Evolutionary conservation across 2,329 filamentous ascomycete genomes (phyloP).

Genomic region (Sarocladiaceae sp.): DNA sequence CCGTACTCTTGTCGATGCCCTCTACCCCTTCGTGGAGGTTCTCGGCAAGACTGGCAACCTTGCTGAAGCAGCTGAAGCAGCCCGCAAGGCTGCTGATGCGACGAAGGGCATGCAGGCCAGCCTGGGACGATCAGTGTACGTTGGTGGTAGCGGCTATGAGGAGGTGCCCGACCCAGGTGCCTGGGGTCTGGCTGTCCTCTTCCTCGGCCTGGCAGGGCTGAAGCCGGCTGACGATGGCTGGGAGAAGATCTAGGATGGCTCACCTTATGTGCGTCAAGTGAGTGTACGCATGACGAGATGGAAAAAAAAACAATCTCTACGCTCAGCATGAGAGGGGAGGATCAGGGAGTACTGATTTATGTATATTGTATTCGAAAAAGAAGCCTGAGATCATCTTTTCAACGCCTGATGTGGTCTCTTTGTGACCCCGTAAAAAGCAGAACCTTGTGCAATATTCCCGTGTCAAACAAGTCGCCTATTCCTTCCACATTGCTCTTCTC

Average conservation of each 20-base stretch:
- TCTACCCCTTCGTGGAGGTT: conserved; percentile 78
- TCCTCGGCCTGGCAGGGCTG: conserved; percentile 63
- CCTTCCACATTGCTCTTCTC: background rate
- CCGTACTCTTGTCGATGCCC: conserved; percentile 81
- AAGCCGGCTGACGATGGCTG: conserved; percentile 34
- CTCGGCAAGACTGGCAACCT: conserved; percentile 61
- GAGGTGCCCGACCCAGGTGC: conserved; percentile 60
- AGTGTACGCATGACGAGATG: background rate
- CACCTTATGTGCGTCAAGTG: too few species aligned
- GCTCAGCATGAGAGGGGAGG: background rate
- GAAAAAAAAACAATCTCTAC: background rate
- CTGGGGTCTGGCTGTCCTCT: conserved; percentile 69
- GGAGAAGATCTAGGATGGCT: conserved; percentile 26
- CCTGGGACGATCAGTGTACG: conserved; percentile 53
- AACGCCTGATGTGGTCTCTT: conserved; percentile 4
- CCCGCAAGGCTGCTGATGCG: conserved; percentile 67
- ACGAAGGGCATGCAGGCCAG: conserved; percentile 92
- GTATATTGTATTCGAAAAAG: conserved; percentile 9
- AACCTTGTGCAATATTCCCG: conserved; percentile 3
- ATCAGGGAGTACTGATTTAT: background rate
- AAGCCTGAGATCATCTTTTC: conserved; percentile 4
- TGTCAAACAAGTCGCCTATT: conserved; percentile 6
- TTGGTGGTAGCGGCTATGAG: conserved; percentile 38
- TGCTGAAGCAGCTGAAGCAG: conserved; percentile 67
- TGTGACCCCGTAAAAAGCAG: conserved; percentile 5